Evolutionary conservation across 2,329 filamentous ascomycete species (phyloP), one percentile per base, ranked within the genome.

Genomic region (Hypoxylon sp.): DNA sequence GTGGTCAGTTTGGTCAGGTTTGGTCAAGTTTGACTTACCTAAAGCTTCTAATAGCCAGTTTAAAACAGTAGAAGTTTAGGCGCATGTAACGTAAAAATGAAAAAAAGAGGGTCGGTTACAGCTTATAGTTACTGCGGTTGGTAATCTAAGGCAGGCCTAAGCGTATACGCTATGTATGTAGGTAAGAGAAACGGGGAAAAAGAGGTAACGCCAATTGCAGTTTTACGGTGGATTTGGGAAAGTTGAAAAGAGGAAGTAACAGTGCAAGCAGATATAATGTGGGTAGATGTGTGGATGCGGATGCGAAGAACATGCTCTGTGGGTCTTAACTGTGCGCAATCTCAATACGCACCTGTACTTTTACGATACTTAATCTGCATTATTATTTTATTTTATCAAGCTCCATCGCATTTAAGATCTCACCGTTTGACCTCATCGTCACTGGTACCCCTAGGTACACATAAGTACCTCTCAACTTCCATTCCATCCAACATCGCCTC

Each of bases 281-380:
- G 63, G 68, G 56, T 63, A 41, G 65, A 30, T 30, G 6, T 30
- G 28, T 30, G 28, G 28, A 30, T 30, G 28, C 28, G 28, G 5
- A 65, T 69, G 72, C 68, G 67, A 72, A 63, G 71, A 46, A 57
- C n/a, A n/a, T n/a, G 41, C 70, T 69, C 58, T 21, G 51, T 60
- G 41, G 49, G 43, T 60, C 61, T 3, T 3, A 21, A 36, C 38
- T 7, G 56, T 66, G 63, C 53, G 53, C 53, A 63, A 46, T 60
- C 46, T 43, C 32, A 51, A 56, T 53, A 19, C 11, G 52, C 61
- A 56, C 28, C 21, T 66, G 4, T 65, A 65, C 49, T 17, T 21
- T 2, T 38, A 13, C 30, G 13, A 23, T 51, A 50, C 45, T 34
- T 36, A 7, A 55, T 52, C 17, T 53, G 48, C 25, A 56, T 34